These are phyloP conservation scores for Diaporthe humulicola DNA, from an alignment of 2,329 filamentous ascomycete species.

Conservation along the genomic window DNA sequence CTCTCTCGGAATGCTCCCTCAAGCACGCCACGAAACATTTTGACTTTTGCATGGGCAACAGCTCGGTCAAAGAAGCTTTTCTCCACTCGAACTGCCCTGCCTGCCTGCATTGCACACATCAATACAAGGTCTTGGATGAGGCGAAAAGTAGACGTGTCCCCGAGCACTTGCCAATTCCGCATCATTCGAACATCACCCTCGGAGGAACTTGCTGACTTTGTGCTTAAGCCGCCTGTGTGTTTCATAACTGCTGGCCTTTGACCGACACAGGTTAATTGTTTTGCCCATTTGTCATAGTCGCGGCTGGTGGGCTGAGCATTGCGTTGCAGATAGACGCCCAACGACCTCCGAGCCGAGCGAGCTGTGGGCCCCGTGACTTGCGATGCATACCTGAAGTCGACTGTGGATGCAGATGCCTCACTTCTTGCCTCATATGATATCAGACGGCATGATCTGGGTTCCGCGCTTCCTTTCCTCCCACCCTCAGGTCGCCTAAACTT, in stretches of 20 bases:
- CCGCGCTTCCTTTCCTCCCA: background rate
- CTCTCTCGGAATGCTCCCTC: slow-evolving; percentile 30
- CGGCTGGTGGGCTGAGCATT: slow-evolving; percentile 18
- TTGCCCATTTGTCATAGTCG: slow-evolving; percentile 33
- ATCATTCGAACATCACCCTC: slow-evolving; percentile 19
- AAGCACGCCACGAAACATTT: slow-evolving; percentile 33
- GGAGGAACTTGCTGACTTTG: slow-evolving; percentile 9
- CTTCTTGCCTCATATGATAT: slow-evolving; percentile 8
- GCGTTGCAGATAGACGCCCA: background rate
- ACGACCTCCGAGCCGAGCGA: slow-evolving; percentile 3
- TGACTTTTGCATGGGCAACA: slow-evolving; percentile 29
- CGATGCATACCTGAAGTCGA: background rate
- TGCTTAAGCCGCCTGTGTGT: slow-evolving; percentile 15
- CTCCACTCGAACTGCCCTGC: slow-evolving; percentile 21
- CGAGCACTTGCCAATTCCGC: background rate
- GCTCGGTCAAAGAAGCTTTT: slow-evolving; percentile 29
- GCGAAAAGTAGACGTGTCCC: slow-evolving; percentile 34
- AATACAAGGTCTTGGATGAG: slow-evolving; percentile 11
- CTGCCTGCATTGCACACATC: slow-evolving; percentile 1
- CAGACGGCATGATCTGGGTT: background rate
- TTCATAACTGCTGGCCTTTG: slow-evolving; percentile 21
- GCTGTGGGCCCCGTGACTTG: background rate
- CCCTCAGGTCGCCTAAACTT: background rate
- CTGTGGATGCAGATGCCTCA: slow-evolving; percentile 3
- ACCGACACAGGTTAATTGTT: background rate